Conservation (phyloP, 2,329 filamentous ascomycete genomes). For the Chrysoporthe cubensis region DNA sequence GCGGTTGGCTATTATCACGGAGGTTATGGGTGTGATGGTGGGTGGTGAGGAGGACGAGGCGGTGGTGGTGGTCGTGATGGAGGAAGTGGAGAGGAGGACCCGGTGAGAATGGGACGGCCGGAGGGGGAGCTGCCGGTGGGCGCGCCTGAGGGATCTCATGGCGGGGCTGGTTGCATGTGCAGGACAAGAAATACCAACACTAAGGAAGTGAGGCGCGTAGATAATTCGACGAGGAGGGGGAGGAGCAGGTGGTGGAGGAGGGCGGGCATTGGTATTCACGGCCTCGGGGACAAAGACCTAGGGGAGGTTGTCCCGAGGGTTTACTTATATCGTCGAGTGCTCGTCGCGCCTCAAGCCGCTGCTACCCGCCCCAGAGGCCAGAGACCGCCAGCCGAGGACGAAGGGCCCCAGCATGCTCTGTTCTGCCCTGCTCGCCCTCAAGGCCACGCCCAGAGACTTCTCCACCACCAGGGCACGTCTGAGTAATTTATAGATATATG, state of each 20-base stretch:
- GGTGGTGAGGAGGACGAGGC: slow-evolving; percentile 38
- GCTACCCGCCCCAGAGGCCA: slow-evolving; percentile 26
- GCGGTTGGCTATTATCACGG: slow-evolving; percentile 93
- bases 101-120: slow-evolving; percentile 25
- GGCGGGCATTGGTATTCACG: neutral
- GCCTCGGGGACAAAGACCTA: neutral
- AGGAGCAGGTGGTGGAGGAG: neutral
- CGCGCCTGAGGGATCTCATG: slow-evolving; percentile 61
- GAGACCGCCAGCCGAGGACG: neutral
- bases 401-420: neutral
- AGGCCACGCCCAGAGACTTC: neutral
- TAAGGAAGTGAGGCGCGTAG: neutral
- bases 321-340: neutral
- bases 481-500: too few species aligned
- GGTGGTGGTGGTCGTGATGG: slow-evolving; percentile 36
- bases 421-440: neutral
- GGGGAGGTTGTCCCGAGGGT: neutral
- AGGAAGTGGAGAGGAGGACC: slow-evolving; percentile 39
- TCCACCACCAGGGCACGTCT: too few species aligned
- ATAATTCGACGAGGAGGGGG: neutral
- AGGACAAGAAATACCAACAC: neutral
- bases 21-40: slow-evolving; percentile 61
- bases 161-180: neutral
- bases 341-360: slow-evolving; percentile 20
- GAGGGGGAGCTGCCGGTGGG: slow-evolving; percentile 50